These are phyloP conservation scores for Heliosperma pusillum DNA, from an alignment of 148 eudicot genomes.

Conservation along the genomic window DNA sequence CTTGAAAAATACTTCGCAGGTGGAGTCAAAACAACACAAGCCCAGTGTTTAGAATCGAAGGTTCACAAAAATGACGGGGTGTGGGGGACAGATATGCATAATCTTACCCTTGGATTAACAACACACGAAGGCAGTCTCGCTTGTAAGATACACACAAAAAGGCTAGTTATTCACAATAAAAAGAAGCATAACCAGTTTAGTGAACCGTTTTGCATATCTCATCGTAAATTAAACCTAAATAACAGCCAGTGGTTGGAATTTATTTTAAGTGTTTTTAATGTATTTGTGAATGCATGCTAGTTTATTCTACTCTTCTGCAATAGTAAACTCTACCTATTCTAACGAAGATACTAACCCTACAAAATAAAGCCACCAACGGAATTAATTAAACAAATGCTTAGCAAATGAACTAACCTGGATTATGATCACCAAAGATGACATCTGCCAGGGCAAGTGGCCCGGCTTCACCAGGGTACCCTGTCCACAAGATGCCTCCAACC, in stretches of 20 bases:
- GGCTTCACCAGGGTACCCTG: constrained; percentile 66
- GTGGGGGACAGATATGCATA: too few relatives aligned
- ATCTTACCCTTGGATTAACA: too few relatives aligned
- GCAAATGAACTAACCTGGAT: constrained; percentile 41
- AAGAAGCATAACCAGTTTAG: too few relatives aligned
- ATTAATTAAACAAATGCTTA: background rate
- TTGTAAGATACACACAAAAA: too few relatives aligned
- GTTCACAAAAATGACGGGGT: too few relatives aligned
- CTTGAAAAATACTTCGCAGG: background rate
- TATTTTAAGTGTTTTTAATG: too few relatives aligned
- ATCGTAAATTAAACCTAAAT: too few relatives aligned
- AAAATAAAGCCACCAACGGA: background rate
- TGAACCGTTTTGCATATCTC: background rate
- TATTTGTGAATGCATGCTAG: too few relatives aligned
- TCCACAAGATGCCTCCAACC: constrained; percentile 62
- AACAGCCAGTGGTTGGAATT: too few relatives aligned
- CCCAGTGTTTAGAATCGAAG: too few relatives aligned
- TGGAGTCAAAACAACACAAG: background rate
- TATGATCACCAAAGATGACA: constrained; percentile 51
- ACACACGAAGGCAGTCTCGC: too few relatives aligned
- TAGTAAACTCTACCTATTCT: background rate
- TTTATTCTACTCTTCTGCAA: background rate
- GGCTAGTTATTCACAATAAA: too few relatives aligned
- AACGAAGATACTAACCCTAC: background rate
- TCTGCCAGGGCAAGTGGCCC: constrained; percentile 57